These are phyloP conservation scores for Alliaria petiolata DNA, from an alignment of 345 rosid genomes.

Conservation along the genomic window DNA sequence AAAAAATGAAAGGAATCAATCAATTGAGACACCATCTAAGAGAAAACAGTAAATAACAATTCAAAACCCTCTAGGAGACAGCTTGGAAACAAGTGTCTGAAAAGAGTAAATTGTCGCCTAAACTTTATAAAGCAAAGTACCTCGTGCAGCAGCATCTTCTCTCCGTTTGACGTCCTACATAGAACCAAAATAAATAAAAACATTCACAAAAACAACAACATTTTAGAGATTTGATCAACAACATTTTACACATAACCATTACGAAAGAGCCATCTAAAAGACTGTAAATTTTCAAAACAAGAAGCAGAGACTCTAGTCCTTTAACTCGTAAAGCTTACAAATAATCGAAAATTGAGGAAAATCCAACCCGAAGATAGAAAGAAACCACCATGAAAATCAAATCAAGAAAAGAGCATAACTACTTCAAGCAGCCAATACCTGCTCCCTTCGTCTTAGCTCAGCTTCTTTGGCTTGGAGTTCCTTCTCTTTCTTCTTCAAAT, in stretches of 20 bases:
- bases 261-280: neutral
- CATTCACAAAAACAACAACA: neutral
- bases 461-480: slow-evolving; percentile 98
- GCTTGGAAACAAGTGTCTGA: neutral
- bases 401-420: neutral
- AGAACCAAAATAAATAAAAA: slow-evolving; percentile 9
- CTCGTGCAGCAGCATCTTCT: slow-evolving; percentile 98
- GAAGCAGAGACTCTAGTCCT: neutral
- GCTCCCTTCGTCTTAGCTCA: slow-evolving; percentile 83
- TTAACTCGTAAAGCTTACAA: neutral
- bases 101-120: neutral
- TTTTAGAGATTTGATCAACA: neutral
- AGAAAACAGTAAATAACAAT: neutral
- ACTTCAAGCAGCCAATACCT: neutral
- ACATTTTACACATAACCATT: neutral
- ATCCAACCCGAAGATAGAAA: neutral
- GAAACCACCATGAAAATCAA: neutral
- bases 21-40: neutral
- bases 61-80: neutral
- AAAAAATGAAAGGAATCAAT: neutral
- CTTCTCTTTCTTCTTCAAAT: slow-evolving; percentile 80
- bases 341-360: neutral
- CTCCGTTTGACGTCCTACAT: slow-evolving; percentile 69
- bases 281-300: neutral
- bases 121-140: slow-evolving; percentile 31